These are phyloP conservation scores for Plasmodium gallinaceum DNA, from an alignment of 169 alveolate genomes.

Conservation along the genomic window DNA sequence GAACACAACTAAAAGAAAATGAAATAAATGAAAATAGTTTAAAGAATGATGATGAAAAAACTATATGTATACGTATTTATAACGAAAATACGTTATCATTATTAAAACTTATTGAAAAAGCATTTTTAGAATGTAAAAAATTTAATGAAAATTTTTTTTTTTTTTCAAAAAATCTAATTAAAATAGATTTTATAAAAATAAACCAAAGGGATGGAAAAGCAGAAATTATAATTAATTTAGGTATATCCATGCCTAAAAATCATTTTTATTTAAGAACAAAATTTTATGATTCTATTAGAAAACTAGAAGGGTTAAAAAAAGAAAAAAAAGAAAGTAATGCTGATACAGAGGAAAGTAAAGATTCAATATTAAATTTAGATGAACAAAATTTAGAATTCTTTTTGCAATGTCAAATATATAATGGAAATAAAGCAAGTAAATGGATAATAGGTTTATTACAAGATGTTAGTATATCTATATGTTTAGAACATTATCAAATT, in stretches of 20 bases:
- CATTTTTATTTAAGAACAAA: conserved; percentile 59
- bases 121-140: conserved; percentile 73
- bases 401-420: conserved; percentile 75
- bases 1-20: neutral
- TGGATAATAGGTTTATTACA: conserved; percentile 71
- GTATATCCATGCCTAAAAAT: conserved; percentile 55
- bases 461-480: conserved; percentile 51
- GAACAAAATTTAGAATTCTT: conserved; percentile 49
- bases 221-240: conserved; percentile 39
- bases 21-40: conserved; percentile 7
- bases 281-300: conserved; percentile 22
- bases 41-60: conserved; percentile 16
- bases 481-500: conserved; percentile 69
- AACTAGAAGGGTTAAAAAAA: neutral
- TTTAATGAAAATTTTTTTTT: conserved; percentile 65
- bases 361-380: neutral
- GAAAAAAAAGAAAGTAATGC: neutral
- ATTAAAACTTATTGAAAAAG: conserved; percentile 45
- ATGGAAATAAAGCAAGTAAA: conserved; percentile 69
- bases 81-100: conserved; percentile 10
- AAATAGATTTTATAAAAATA: conserved; percentile 69
- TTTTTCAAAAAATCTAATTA: conserved; percentile 55
- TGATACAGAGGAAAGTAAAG: neutral
- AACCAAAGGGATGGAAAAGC: conserved; percentile 44
- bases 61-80: conserved; percentile 53